Evolutionary conservation across 495 filamentous ascomycete species (phyloP).

Genomic region (Aspergillus kassunensis): DNA sequence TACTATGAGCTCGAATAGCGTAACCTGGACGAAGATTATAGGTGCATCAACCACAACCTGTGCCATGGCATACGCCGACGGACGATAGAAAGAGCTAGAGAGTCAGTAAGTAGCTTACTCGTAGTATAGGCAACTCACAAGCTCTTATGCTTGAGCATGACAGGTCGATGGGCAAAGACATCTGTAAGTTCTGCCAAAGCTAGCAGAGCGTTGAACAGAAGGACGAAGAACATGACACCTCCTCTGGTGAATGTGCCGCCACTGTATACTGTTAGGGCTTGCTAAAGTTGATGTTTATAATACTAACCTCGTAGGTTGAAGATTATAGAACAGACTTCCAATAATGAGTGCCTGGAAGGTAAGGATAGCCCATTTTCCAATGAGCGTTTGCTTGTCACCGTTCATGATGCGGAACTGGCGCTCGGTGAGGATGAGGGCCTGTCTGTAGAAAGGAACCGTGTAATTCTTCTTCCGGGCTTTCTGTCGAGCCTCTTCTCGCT

Average conservation of each 20-base stretch:
- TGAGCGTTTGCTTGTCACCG: constrained; percentile 52
- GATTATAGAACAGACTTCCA: constrained; percentile 71
- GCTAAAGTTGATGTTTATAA: background rate
- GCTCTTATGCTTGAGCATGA: constrained; percentile 77
- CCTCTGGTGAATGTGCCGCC: constrained; percentile 46
- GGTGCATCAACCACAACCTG: constrained; percentile 74
- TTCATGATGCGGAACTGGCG: constrained; percentile 64
- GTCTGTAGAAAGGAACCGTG: constrained; percentile 61
- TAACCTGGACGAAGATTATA: constrained; percentile 63
- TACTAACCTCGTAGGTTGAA: constrained; percentile 51
- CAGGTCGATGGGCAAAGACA: constrained; percentile 65
- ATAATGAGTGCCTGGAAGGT: constrained; percentile 72
- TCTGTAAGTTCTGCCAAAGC: constrained; percentile 72
- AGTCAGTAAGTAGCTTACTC: constrained; percentile 1
- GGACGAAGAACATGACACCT: constrained; percentile 66
- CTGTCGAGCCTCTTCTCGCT: constrained; percentile 42
- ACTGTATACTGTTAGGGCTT: constrained; percentile 22
- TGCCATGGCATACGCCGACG: constrained; percentile 72
- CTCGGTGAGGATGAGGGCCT: constrained; percentile 63
- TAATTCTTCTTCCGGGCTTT: constrained; percentile 55
- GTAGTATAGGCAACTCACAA: constrained; percentile 38
- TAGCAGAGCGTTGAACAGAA: constrained; percentile 78
- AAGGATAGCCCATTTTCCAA: constrained; percentile 54
- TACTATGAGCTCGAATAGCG: constrained; percentile 69
- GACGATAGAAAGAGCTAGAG: constrained; percentile 68